Base-by-base conservation (phyloP, 2,329 filamentous ascomycete species). In the Ophiobolus disseminans region DNA sequence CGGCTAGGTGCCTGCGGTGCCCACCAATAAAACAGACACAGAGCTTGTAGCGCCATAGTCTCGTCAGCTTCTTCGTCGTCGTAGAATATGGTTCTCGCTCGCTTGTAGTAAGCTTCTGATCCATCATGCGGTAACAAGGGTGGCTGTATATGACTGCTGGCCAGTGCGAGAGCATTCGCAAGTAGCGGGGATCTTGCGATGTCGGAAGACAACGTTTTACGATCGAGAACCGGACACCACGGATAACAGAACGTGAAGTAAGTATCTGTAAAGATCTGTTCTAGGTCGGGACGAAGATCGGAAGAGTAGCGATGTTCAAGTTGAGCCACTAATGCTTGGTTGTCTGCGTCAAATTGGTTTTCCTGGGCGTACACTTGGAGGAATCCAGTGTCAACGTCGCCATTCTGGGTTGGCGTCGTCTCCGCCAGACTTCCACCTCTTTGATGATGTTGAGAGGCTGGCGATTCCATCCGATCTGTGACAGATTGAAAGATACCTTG, bases 1-100 rank as follows among this genome's bases (percentile, higher is more conserved):
- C 59, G 36, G 19, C 48, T 53, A 22, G 57, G 53, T 2, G 57
- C 46, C 25, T 58, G 53, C 31, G 59, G 59, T 21, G 59, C 59
- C 59, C 57, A 62, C 59, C 57, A 62, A 28, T 62, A 62, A 34
- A 62, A 62, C 13, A 62, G 22, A 32, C 55, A 62, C 1, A 62
- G 40, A 7, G 59, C 55, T 38, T 57, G 58, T 5, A 62, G 44
- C 13, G 50, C 40, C n/a, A 47, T 62, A 20, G 53, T 48, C 30
- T 48, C 49, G 35, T 60, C 51, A 10, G 59, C 55, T 41, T 62
- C 59, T 37, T 60, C 54, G 25, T 62, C 57, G 1, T 62, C 55
- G 37, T 62, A 62, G 38, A 62, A 62, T 5, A 58, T 62, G 0
- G 35, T 58, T 31, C 56, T 51, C 19, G 58, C 58, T 14, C 50